Percentiles rank a stretch among this genome's conserved stretches.
Evolutionary conservation across 73 alveolate species (phyloP).

Genomic region (Paramecium tetraurelia): DNA sequence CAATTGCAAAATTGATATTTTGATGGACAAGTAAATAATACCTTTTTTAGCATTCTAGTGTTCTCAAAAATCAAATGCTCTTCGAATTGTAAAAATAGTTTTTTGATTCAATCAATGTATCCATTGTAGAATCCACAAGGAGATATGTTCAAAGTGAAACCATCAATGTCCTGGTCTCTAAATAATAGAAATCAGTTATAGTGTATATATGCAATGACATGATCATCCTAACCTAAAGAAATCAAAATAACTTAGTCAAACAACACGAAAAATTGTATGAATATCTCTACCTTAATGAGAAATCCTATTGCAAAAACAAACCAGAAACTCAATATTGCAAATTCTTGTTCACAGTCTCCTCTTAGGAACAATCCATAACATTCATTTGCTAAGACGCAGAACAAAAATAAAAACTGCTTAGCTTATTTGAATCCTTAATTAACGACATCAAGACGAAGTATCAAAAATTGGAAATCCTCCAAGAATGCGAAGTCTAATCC

Average conservation of each 20-base stretch:
- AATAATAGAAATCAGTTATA: background rate
- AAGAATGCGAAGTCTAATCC: background rate
- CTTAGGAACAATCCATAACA: conserved; percentile 15
- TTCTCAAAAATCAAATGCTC: background rate
- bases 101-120: background rate
- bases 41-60: background rate
- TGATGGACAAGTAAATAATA: background rate
- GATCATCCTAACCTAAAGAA: conserved; percentile 7
- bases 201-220: conserved; percentile 31
- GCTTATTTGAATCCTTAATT: background rate
- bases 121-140: conserved; percentile 15
- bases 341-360: background rate
- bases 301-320: conserved; percentile 1
- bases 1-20: background rate
- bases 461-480: background rate
- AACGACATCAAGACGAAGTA: background rate
- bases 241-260: background rate
- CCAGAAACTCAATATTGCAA: background rate
- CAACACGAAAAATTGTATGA: background rate
- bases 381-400: conserved; percentile 5
- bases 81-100: background rate
- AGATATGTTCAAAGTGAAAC: background rate
- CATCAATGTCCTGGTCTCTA: background rate
- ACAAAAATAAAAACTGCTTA: background rate
- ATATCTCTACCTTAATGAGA: background rate